Evolutionary conservation across 1,284 basidiomycete genomes (phyloP).

Genomic region (Cystobasidium slooffiae): DNA sequence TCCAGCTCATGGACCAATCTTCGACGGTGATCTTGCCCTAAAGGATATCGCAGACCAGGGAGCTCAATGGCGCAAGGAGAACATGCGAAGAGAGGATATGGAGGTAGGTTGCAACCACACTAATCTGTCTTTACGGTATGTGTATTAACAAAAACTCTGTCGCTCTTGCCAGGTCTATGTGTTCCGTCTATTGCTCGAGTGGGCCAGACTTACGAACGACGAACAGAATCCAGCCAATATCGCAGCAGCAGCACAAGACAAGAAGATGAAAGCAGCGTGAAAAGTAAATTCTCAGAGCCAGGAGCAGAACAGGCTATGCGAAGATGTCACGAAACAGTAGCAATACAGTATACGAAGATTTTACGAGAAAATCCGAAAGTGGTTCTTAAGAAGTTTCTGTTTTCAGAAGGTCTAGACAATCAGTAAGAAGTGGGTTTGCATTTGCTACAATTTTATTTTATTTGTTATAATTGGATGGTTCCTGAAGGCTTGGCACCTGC

Average conservation of each 20-base stretch:
- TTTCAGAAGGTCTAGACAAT: too few relatives aligned
- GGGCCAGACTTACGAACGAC: slow-evolving; percentile 66
- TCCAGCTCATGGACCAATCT: slow-evolving; percentile 57
- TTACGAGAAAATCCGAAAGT: too few relatives aligned
- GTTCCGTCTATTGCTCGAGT: slow-evolving; percentile 86
- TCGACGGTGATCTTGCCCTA: slow-evolving; percentile 74
- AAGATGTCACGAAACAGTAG: too few relatives aligned
- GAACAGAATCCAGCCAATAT: not conserved
- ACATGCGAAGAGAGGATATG: slow-evolving; percentile 83
- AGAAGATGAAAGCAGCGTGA: slow-evolving; percentile 15
- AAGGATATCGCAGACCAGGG: slow-evolving; percentile 82
- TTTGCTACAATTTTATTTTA: too few relatives aligned
- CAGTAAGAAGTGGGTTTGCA: too few relatives aligned
- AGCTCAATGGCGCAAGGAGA: slow-evolving; percentile 82
- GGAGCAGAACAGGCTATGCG: too few relatives aligned
- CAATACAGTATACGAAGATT: too few relatives aligned
- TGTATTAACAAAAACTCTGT: slow-evolving; percentile 1
- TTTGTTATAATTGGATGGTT: too few relatives aligned
- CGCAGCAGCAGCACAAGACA: slow-evolving; percentile 10
- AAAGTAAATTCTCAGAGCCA: too few relatives aligned
- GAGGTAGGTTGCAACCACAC: slow-evolving; percentile 61
- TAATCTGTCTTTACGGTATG: slow-evolving; percentile 24
- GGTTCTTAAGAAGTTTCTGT: too few relatives aligned
- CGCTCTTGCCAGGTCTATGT: slow-evolving; percentile 62
- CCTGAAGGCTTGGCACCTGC: too few relatives aligned